Conservation (phyloP, 2,329 filamentous ascomycete genomes). For the Cercospora janseana region DNA sequence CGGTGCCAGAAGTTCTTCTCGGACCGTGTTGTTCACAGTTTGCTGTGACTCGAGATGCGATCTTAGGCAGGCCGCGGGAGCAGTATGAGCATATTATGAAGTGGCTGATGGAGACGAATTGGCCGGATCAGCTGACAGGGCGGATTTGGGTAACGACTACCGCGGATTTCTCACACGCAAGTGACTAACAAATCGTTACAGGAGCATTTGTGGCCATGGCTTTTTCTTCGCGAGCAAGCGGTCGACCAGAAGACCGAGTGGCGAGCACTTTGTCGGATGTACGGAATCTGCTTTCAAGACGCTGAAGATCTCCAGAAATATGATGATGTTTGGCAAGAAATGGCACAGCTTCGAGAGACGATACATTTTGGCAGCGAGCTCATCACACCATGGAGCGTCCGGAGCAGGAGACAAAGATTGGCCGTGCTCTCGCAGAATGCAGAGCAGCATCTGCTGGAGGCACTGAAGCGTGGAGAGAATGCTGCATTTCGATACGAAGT, state of each 20-base stretch:
- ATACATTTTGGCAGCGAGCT: neutral
- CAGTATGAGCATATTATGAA: slow-evolving; percentile 18
- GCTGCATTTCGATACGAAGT: neutral
- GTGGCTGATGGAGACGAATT: slow-evolving; percentile 19
- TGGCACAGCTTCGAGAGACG: neutral
- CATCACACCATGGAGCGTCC: neutral
- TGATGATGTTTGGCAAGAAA: neutral
- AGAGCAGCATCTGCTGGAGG: neutral
- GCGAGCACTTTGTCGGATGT: slow-evolving; percentile 8
- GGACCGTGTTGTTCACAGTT: slow-evolving; percentile 27
- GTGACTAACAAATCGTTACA: slow-evolving; percentile 12
- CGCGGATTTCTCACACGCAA: no score
- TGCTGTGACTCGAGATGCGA: slow-evolving; percentile 17
- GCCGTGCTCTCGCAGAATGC: neutral
- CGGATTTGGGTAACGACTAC: slow-evolving; percentile 20
- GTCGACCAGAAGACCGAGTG: slow-evolving; percentile 7
- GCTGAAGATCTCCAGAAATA: neutral
- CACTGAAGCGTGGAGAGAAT: neutral
- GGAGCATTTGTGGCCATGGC: slow-evolving; percentile 24
- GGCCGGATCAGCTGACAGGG: slow-evolving; percentile 18
- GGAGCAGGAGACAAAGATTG: neutral
- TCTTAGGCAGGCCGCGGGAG: slow-evolving; percentile 15
- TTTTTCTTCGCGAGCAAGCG: slow-evolving; percentile 14
- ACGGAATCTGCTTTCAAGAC: slow-evolving; percentile 1
- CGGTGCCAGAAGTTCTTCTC: slow-evolving; percentile 17